A percentile compares a stretch with the other conserved stretches of the same genome.
Conservation (phyloP, 2,329 filamentous ascomycete species). For the Arthrobotrys pseudoclavata region DNA sequence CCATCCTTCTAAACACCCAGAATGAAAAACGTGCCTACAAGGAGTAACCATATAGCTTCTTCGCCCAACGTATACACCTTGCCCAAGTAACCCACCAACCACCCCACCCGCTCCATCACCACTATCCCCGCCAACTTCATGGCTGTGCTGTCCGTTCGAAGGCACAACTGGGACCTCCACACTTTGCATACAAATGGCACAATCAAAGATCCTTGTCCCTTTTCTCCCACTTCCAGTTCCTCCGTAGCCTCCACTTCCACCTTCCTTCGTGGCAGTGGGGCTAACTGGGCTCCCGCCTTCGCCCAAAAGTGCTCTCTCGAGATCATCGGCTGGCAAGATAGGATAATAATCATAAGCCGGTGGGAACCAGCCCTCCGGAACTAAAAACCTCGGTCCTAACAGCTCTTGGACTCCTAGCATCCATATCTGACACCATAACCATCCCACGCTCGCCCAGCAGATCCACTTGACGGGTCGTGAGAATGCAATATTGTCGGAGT, state of each 20-base stretch:
- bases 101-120: slow-evolving; percentile 66
- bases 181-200: slow-evolving; percentile 92
- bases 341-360: slow-evolving; percentile 94
- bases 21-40: slow-evolving; percentile 96
- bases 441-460: slow-evolving; percentile 76
- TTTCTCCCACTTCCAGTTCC: slow-evolving; percentile 66
- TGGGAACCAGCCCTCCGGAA: slow-evolving; percentile 72
- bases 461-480: slow-evolving; percentile 76
- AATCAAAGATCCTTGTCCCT: slow-evolving; percentile 79
- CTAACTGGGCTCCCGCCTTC: slow-evolving; percentile 64
- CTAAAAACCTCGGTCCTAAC: slow-evolving; percentile 87
- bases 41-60: slow-evolving; percentile 97
- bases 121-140: slow-evolving; percentile 63
- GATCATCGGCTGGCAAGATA: slow-evolving; percentile 82
- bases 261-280: slow-evolving; percentile 65
- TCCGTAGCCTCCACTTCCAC: slow-evolving; percentile 9
- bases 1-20: slow-evolving; percentile 91
- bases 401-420: slow-evolving; percentile 84
- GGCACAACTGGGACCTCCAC: slow-evolving; percentile 88
- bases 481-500: slow-evolving; percentile 83
- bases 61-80: slow-evolving; percentile 72
- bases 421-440: slow-evolving; percentile 90
- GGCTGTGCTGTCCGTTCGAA: slow-evolving; percentile 49
- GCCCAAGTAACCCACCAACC: slow-evolving; percentile 73
- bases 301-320: slow-evolving; percentile 72